A percentile compares a stretch with the other conserved stretches of the same genome.
Conservation (phyloP, 148 eudicot genomes). For the Vaccinium myrtillus region DNA sequence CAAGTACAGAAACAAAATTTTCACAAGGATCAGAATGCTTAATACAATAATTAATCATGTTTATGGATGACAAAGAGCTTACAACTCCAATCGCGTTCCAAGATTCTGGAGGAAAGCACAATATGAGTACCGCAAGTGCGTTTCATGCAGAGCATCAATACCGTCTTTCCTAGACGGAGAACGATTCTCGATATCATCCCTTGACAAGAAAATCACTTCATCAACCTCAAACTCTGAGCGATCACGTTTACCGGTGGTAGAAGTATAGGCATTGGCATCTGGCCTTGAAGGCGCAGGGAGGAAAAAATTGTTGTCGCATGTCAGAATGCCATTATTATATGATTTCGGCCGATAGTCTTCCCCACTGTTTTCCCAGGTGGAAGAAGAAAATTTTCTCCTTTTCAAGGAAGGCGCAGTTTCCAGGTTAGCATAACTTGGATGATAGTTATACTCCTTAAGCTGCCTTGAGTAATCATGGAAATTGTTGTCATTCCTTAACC, state of each 20-base stretch:
- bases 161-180: conserved; percentile 99
- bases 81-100: conserved; percentile 78
- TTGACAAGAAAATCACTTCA: conserved; percentile 63
- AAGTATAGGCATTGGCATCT: conserved; percentile 36
- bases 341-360: conserved; percentile 33
- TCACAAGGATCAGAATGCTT: background rate
- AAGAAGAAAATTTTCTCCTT: conserved; percentile 63
- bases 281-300: conserved; percentile 32
- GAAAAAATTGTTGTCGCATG: conserved; percentile 25
- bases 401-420: conserved; percentile 50
- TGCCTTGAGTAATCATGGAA: conserved; percentile 33
- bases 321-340: conserved; percentile 21
- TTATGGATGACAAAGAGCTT: conserved; percentile 32
- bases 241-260: conserved; percentile 57
- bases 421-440: conserved; percentile 25
- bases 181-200: conserved; percentile 79
- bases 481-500: conserved; percentile 26
- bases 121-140: conserved; percentile 78
- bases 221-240: conserved; percentile 60
- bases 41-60: background rate
- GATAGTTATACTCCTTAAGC: conserved; percentile 27
- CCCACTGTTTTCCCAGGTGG: conserved; percentile 44
- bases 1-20: conserved; percentile 18
- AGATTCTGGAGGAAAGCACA: conserved; percentile 89
- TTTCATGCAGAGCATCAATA: conserved; percentile 73